Evolutionary conservation across 1,139 yeast species (phyloP).

Genomic region (Pichia sp.): DNA sequence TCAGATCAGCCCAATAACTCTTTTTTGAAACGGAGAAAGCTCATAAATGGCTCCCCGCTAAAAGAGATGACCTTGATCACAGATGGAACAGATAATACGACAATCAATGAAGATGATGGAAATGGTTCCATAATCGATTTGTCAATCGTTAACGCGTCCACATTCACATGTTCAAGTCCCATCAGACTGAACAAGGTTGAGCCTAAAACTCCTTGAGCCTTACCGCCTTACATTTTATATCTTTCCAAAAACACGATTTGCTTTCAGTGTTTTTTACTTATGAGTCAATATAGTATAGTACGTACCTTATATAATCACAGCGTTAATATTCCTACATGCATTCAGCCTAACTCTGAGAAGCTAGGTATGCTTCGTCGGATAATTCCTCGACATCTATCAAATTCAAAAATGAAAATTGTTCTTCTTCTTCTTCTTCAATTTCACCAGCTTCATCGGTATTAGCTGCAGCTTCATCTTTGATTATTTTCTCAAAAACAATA

Average conservation of each 20-base stretch:
- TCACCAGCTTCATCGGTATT: neutral
- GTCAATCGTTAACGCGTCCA: neutral
- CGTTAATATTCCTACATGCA: no score
- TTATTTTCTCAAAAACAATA: slow-evolving; percentile 37
- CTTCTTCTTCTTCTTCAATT: slow-evolving; percentile 16
- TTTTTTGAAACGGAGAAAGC: neutral
- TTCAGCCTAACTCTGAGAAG: neutral
- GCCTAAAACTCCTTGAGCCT: slow-evolving; percentile 13
- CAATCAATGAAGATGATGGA: neutral
- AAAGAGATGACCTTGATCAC: slow-evolving; percentile 7
- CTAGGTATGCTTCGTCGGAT: slow-evolving; percentile 48
- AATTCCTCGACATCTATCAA: slow-evolving; percentile 48
- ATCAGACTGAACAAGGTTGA: neutral
- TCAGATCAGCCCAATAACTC: neutral
- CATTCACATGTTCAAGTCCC: slow-evolving; percentile 2
- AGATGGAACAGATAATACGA: slow-evolving; percentile 1
- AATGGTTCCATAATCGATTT: slow-evolving; percentile 2
- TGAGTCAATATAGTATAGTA: neutral
- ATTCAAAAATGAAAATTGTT: slow-evolving; percentile 41
- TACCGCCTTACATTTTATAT: no score
- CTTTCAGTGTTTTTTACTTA: no score
- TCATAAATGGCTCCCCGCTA: slow-evolving; percentile 10
- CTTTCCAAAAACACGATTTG: no score
- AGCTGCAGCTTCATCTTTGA: slow-evolving; percentile 18
- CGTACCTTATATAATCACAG: neutral